Evolutionary conservation across 768 basidiomycete species (phyloP).

Genomic region (Tulasnella sp.): DNA sequence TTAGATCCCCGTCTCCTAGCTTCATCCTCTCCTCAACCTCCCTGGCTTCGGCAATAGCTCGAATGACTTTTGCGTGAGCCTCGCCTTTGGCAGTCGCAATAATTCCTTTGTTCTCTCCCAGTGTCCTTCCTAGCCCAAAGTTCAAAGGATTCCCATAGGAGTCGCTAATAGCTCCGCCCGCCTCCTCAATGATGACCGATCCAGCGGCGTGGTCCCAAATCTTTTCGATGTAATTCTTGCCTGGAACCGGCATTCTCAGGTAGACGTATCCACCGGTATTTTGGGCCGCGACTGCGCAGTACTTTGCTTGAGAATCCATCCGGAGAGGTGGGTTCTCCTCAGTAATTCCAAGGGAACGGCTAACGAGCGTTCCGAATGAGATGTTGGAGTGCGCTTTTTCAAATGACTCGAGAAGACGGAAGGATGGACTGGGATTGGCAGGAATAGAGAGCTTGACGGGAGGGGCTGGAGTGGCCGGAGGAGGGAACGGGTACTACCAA

Average conservation of each 20-base stretch:
- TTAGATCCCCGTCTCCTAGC: background rate
- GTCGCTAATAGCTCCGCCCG: slow-evolving; percentile 85
- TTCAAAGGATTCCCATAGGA: slow-evolving; percentile 72
- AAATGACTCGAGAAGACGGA: slow-evolving; percentile 81
- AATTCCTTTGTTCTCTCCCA: slow-evolving; percentile 84
- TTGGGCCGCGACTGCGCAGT: slow-evolving; percentile 56
- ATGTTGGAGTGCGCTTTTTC: slow-evolving; percentile 92
- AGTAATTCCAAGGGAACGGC: slow-evolving; percentile 61
- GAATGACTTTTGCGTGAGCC: slow-evolving; percentile 64
- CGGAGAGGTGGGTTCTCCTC: slow-evolving; percentile 53
- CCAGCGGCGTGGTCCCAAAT: slow-evolving; percentile 99
- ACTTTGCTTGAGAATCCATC: slow-evolving; percentile 98
- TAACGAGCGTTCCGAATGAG: slow-evolving; percentile 72
- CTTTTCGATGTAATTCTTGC: slow-evolving; percentile 80
- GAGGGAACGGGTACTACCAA: slow-evolving; percentile 6
- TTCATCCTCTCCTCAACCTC: background rate
- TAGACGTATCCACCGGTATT: slow-evolving; percentile 69
- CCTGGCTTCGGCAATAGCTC: slow-evolving; percentile 51
- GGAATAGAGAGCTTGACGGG: slow-evolving; percentile 18
- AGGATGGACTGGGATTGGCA: slow-evolving; percentile 31
- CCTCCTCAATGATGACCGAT: slow-evolving; percentile 76
- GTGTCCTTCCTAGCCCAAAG: slow-evolving; percentile 80
- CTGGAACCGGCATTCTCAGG: slow-evolving; percentile 67
- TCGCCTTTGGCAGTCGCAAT: slow-evolving; percentile 69
- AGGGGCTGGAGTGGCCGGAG: background rate